A percentile compares a stretch with the other conserved stretches of the same genome.
These are phyloP conservation scores for Neurospora cerealis DNA, from an alignment of 495 filamentous ascomycete genomes.

Conservation along the genomic window DNA sequence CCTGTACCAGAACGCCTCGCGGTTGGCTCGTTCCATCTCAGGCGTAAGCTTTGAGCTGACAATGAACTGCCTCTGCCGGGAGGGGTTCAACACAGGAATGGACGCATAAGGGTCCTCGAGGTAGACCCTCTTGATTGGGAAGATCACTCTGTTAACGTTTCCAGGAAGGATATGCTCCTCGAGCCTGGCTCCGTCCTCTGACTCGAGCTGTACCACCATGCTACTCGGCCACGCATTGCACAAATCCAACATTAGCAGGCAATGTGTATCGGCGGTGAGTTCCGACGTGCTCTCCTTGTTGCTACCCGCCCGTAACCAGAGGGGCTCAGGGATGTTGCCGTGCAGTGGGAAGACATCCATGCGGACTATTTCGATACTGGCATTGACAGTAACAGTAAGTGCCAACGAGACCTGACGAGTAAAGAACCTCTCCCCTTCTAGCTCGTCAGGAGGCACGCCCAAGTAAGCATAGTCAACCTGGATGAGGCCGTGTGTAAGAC, in stretches of 20 bases:
- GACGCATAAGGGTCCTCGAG: conserved; percentile 64
- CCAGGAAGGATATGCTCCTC: conserved; percentile 62
- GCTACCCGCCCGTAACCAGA: conserved; percentile 29
- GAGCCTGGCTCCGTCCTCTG: conserved; percentile 23
- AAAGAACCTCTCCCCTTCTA: conserved; percentile 60
- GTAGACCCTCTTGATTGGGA: conserved; percentile 68
- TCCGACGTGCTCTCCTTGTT: conserved; percentile 13
- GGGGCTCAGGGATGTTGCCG: conserved; percentile 35
- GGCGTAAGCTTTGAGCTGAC: conserved; percentile 73
- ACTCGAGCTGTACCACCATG: conserved; percentile 48
- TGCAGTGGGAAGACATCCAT: conserved; percentile 70
- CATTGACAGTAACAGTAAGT: conserved; percentile 82
- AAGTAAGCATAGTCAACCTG: conserved; percentile 77
- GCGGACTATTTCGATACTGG: conserved; percentile 68
- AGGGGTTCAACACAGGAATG: conserved; percentile 71
- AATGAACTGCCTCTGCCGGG: conserved; percentile 75
- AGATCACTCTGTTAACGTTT: conserved; percentile 63
- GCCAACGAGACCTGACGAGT: conserved; percentile 76
- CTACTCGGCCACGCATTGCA: conserved; percentile 80
- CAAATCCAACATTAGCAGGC: conserved; percentile 72
- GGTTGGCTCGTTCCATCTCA: conserved; percentile 63
- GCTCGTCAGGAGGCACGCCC: conserved; percentile 49
- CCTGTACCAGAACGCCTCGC: conserved; percentile 89
- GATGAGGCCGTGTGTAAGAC: conserved; percentile 69
- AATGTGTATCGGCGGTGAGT: conserved; percentile 49